phyloP scores from a whole-genome alignment of 2,329 filamentous ascomycete genomes.

The Fusarium siculi region DNA sequence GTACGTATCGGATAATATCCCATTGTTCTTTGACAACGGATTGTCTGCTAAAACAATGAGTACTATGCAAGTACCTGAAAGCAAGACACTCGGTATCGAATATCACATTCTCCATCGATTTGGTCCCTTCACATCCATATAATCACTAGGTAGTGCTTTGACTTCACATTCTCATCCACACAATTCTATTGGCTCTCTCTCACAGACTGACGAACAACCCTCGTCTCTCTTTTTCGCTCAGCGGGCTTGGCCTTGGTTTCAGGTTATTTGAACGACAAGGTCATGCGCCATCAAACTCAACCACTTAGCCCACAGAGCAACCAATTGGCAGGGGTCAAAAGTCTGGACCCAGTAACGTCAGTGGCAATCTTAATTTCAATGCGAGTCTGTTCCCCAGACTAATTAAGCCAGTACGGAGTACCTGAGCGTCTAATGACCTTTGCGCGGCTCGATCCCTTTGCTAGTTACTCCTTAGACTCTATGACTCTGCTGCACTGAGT shows the following conservation, averaged over 20 bases:
- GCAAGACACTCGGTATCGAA: background rate
- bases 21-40: background rate
- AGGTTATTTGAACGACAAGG: slow-evolving; percentile 33
- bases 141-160: background rate
- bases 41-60: background rate
- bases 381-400: slow-evolving; percentile 16
- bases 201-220: slow-evolving; percentile 1
- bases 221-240: background rate
- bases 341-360: slow-evolving; percentile 21
- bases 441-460: background rate
- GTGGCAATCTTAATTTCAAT: slow-evolving; percentile 38
- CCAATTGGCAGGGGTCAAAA: slow-evolving; percentile 9
- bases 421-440: background rate
- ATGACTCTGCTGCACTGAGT: background rate
- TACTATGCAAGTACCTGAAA: no score
- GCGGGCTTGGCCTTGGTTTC: slow-evolving; percentile 28
- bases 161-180: background rate
- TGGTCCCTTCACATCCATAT: background rate
- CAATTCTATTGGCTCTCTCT: background rate
- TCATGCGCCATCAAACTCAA: slow-evolving; percentile 27
- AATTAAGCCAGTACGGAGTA: background rate
- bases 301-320: background rate
- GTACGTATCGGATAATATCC: background rate
- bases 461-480: background rate
- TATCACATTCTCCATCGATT: background rate